phyloP scores from a whole-genome alignment of 2,329 filamentous ascomycete genomes.

The Cercospora sp. region DNA sequence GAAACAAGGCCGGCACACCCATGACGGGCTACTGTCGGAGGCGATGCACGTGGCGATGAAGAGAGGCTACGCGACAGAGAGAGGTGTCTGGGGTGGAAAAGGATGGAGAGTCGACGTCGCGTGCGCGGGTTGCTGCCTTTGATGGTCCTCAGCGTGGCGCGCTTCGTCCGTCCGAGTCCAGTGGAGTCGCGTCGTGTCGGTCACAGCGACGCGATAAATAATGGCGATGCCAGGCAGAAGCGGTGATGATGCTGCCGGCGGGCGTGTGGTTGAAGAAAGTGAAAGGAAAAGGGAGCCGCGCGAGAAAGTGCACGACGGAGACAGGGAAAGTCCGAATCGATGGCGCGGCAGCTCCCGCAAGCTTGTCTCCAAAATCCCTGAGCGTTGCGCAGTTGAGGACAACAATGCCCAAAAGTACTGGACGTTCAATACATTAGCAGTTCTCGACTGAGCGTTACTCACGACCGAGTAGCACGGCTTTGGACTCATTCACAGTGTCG shows the following conservation, averaged over 20 bases:
- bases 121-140: slow-evolving; percentile 17
- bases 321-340: background rate
- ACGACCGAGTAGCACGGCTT: background rate
- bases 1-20: slow-evolving; percentile 93
- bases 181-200: background rate
- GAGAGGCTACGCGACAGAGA: slow-evolving; percentile 8
- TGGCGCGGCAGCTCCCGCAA: background rate
- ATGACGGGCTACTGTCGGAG: slow-evolving; percentile 51
- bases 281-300: background rate
- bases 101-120: slow-evolving; percentile 11
- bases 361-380: slow-evolving; percentile 1
- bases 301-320: slow-evolving; percentile 1
- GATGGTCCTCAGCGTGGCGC: slow-evolving; percentile 13
- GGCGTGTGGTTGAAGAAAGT: slow-evolving; percentile 1
- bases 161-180: slow-evolving; percentile 10
- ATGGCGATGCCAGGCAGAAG: slow-evolving; percentile 12
- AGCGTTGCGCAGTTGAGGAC: background rate
- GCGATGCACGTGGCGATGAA: background rate
- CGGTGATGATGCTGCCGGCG: slow-evolving; percentile 21
- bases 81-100: slow-evolving; percentile 2
- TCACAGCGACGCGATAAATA: slow-evolving; percentile 2
- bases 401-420: slow-evolving; percentile 2
- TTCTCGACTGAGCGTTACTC: background rate
- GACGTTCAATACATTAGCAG: background rate
- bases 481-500: background rate